Percentiles rank a stretch among this genome's conserved stretches.
These are phyloP conservation scores for Candida parachauliodes DNA, from an alignment of 805 yeast genomes.

Conservation along the genomic window DNA sequence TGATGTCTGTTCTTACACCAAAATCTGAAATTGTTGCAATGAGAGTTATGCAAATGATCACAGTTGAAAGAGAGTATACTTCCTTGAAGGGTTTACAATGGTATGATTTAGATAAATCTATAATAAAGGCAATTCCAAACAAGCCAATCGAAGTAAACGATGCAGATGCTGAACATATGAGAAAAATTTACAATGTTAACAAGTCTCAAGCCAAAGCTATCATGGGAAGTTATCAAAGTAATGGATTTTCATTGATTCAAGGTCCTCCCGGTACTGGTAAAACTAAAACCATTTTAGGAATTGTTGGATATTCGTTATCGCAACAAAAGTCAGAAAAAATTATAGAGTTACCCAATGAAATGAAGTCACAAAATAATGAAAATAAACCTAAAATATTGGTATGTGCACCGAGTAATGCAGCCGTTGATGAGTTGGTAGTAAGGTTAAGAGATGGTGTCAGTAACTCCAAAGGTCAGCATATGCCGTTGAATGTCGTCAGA, in stretches of 20 bases:
- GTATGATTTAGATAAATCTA: constrained; percentile 69
- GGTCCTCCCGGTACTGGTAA: constrained; percentile 99
- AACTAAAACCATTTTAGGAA: constrained; percentile 92
- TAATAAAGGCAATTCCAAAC: constrained; percentile 64
- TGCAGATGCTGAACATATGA: constrained; percentile 36
- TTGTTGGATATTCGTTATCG: constrained; percentile 73
- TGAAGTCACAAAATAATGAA: constrained; percentile 12
- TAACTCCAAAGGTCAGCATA: constrained; percentile 48
- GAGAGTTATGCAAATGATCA: constrained; percentile 80
- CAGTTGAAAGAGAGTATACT: constrained; percentile 89
- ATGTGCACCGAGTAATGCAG: constrained; percentile 99
- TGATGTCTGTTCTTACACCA: constrained; percentile 57
- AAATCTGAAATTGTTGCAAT: constrained; percentile 62
- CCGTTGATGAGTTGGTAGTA: constrained; percentile 90
- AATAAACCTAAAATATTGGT: constrained; percentile 58
- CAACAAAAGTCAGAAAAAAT: constrained; percentile 15
- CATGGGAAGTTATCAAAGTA: constrained; percentile 58
- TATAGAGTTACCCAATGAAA: constrained; percentile 17
- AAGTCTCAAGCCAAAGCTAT: constrained; percentile 91
- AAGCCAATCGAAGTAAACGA: constrained; percentile 33
- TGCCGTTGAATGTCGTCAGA: constrained; percentile 71
- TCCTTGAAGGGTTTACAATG: constrained; percentile 78
- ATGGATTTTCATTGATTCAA: constrained; percentile 88
- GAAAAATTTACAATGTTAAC: constrained; percentile 59
- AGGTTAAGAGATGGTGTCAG: constrained; percentile 74